phyloP scores from a whole-genome alignment of 495 filamentous ascomycete genomes.

The Clohesyomyces aquaticus region DNA sequence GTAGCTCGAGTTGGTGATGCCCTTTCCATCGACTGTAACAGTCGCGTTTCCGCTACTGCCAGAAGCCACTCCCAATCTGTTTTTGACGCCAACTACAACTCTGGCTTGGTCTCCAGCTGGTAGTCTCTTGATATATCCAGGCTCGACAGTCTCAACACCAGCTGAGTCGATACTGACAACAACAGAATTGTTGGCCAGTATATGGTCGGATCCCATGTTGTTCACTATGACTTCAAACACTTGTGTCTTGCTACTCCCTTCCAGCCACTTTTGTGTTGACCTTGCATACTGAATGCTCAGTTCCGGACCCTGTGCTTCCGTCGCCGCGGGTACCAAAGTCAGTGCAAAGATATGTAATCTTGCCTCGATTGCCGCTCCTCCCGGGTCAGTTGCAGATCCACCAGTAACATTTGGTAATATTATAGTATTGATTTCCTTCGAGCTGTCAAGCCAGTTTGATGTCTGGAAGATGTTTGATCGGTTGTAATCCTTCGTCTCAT shows the following conservation, averaged over 20 bases:
- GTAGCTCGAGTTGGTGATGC: slow-evolving; percentile 37
- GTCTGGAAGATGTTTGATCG: slow-evolving; percentile 58
- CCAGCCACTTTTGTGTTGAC: slow-evolving; percentile 57
- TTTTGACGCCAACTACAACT: slow-evolving; percentile 53
- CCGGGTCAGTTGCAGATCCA: slow-evolving; percentile 19
- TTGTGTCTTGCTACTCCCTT: slow-evolving; percentile 52
- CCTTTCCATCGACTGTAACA: slow-evolving; percentile 41
- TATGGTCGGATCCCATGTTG: slow-evolving; percentile 53
- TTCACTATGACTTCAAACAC: slow-evolving; percentile 57
- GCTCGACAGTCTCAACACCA: slow-evolving; percentile 48
- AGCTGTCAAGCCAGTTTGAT: slow-evolving; percentile 53
- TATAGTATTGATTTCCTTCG: slow-evolving; percentile 51
- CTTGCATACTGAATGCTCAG: slow-evolving; percentile 54
- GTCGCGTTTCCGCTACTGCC: slow-evolving; percentile 42
- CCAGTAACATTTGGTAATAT: slow-evolving; percentile 49
- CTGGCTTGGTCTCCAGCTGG: slow-evolving; percentile 58
- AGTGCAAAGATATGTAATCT: slow-evolving; percentile 54
- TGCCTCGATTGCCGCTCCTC: slow-evolving; percentile 26
- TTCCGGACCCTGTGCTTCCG: slow-evolving; percentile 19
- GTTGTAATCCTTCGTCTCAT: slow-evolving; percentile 54
- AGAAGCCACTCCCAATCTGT: slow-evolving; percentile 7
- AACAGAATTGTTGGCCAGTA: slow-evolving; percentile 48
- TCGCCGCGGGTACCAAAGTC: slow-evolving; percentile 43
- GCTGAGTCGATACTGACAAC: slow-evolving; percentile 46
- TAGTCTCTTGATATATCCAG: slow-evolving; percentile 54